These are phyloP conservation scores for Kodamaea hsintzibuensis DNA, from an alignment of 805 yeast species.

Conservation along the genomic window DNA sequence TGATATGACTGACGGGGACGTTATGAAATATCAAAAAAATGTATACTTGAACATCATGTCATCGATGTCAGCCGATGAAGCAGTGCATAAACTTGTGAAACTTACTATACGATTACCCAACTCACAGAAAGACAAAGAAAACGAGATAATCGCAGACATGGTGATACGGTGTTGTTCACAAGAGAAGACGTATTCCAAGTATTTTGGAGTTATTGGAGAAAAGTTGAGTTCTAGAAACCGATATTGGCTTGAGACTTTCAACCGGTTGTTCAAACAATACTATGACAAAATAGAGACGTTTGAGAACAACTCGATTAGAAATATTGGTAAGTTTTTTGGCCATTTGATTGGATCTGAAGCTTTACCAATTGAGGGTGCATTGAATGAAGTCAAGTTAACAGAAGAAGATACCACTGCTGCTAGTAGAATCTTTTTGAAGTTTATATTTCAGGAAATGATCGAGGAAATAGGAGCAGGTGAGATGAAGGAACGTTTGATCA, in stretches of 20 bases:
- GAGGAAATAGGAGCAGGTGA: slow-evolving; percentile 68
- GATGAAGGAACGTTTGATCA: slow-evolving; percentile 47
- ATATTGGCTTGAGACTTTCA: slow-evolving; percentile 61
- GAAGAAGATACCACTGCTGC: slow-evolving; percentile 79
- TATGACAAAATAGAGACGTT: slow-evolving; percentile 62
- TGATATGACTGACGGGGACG: slow-evolving; percentile 70
- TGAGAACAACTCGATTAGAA: slow-evolving; percentile 73
- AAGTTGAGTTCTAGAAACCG: slow-evolving; percentile 52
- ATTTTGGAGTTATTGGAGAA: slow-evolving; percentile 76
- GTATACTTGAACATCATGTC: slow-evolving; percentile 86
- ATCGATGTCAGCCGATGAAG: slow-evolving; percentile 88
- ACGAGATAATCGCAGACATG: slow-evolving; percentile 65
- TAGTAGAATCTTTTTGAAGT: slow-evolving; percentile 76
- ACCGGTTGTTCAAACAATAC: slow-evolving; percentile 51
- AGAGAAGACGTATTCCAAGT: slow-evolving; percentile 83
- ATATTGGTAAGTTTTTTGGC: slow-evolving; percentile 84
- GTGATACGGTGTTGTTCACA: slow-evolving; percentile 79
- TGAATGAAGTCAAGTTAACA: slow-evolving; percentile 57
- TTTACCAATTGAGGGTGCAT: slow-evolving; percentile 58
- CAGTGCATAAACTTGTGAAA: slow-evolving; percentile 78
- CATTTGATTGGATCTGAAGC: slow-evolving; percentile 72
- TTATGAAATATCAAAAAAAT: slow-evolving; percentile 66
- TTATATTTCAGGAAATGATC: slow-evolving; percentile 74
- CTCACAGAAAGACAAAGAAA: slow-evolving; percentile 28
- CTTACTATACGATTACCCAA: slow-evolving; percentile 26